Conservation (phyloP, 2,329 filamentous ascomycete species). For the Alternaria sp. region DNA sequence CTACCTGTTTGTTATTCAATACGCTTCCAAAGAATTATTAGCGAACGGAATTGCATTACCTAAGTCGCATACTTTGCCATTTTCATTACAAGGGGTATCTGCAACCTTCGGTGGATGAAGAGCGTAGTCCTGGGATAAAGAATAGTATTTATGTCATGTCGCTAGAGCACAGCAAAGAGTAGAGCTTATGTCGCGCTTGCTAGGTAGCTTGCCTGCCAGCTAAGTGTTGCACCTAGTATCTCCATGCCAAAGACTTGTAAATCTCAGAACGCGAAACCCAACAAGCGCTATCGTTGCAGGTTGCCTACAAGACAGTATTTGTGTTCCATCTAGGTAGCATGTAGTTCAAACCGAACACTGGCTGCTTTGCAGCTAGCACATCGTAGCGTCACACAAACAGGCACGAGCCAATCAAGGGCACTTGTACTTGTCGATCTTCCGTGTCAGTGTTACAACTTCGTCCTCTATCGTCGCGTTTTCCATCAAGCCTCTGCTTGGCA, state of each 20-base stretch:
- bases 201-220: not conserved
- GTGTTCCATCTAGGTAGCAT: not conserved
- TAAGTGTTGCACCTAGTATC: not conserved
- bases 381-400: constrained; percentile 3
- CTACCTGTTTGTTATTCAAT: not conserved
- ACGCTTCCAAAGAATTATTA: not conserved
- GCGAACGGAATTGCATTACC: not conserved
- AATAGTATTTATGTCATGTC: not conserved
- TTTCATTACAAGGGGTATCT: not conserved
- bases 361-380: not conserved
- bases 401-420: constrained; percentile 8
- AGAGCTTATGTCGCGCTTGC: not conserved
- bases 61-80: not conserved
- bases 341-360: not conserved
- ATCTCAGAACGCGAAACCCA: not conserved
- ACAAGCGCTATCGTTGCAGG: not conserved
- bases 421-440: constrained; percentile 7
- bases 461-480: not conserved
- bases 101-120: not conserved
- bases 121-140: not conserved
- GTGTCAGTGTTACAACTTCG: constrained; percentile 7
- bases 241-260: not conserved
- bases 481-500: constrained; percentile 6
- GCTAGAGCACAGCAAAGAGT: not conserved
- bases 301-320: not conserved